Evolutionary conservation across 495 filamentous ascomycete genomes (phyloP).

Genomic region (Penicillium angulare): DNA sequence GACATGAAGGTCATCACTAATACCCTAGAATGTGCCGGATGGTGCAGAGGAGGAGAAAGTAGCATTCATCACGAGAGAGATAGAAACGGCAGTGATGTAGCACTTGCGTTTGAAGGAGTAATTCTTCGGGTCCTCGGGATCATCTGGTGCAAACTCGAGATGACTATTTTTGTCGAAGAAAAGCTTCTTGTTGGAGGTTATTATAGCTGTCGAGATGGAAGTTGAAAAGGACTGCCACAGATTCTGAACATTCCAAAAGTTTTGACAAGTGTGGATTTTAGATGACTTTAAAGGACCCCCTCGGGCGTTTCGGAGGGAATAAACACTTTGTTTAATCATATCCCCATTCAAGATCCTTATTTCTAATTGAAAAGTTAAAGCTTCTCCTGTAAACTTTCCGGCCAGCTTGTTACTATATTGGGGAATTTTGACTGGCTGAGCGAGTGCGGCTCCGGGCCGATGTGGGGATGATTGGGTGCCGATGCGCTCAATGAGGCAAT

Average conservation of each 20-base stretch:
- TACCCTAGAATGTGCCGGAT: neutral
- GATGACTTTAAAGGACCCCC: too few relatives aligned
- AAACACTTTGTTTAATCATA: too few relatives aligned
- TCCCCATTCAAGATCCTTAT: too few relatives aligned
- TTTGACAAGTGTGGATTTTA: neutral
- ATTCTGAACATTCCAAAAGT: constrained; percentile 1
- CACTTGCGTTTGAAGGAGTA: neutral
- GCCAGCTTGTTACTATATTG: too few relatives aligned
- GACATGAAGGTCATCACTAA: constrained; percentile 17
- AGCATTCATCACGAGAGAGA: constrained; percentile 3
- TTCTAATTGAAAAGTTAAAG: too few relatives aligned
- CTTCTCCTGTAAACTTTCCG: too few relatives aligned
- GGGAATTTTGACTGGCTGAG: too few relatives aligned
- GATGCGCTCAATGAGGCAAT: too few relatives aligned
- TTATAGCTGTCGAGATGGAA: neutral
- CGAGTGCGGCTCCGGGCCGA: too few relatives aligned
- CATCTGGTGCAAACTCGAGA: constrained; percentile 6
- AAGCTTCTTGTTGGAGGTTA: neutral
- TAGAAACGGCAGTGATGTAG: constrained; percentile 2
- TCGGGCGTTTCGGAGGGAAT: too few relatives aligned
- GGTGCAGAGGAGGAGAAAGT: constrained; percentile 5
- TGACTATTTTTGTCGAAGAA: constrained; percentile 7
- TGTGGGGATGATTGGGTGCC: too few relatives aligned
- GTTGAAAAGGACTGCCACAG: neutral
- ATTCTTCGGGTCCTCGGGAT: constrained; percentile 7